Conservation (phyloP, 768 basidiomycete genomes). For the Suillus subluteus region DNA sequence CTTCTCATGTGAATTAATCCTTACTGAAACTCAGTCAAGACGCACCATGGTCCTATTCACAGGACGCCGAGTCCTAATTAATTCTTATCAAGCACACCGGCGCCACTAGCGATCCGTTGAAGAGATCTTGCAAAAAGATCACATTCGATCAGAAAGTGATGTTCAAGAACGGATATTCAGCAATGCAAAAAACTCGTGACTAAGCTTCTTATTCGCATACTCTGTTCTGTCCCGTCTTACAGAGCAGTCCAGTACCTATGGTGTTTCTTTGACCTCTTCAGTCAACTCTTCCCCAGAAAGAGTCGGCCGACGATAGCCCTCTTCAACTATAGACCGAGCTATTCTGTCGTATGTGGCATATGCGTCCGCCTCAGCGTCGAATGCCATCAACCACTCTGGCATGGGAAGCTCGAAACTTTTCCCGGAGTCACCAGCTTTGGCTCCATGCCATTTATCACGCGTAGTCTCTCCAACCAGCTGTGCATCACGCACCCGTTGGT, state of each 20-base stretch:
- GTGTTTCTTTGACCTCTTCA: neutral
- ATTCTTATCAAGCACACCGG: neutral
- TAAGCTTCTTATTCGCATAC: neutral
- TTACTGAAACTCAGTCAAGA: neutral
- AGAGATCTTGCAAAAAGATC: neutral
- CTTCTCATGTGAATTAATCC: neutral
- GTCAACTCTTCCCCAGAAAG: neutral
- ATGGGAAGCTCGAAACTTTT: conserved; percentile 22
- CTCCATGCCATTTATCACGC: conserved; percentile 28
- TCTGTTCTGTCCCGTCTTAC: neutral
- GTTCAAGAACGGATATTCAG: conserved; percentile 1
- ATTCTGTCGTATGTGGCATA: conserved; percentile 24
- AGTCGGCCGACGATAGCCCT: conserved; percentile 28
- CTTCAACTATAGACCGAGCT: conserved; percentile 24
- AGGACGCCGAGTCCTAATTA: neutral
- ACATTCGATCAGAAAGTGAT: neutral
- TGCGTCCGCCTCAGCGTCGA: conserved; percentile 33
- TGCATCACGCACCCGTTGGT: conserved; percentile 27
- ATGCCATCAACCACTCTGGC: conserved; percentile 32
- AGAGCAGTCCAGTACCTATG: neutral
- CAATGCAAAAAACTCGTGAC: neutral
- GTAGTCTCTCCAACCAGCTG: conserved; percentile 30
- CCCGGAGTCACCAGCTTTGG: conserved; percentile 20
- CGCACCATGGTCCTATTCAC: too few relatives aligned
- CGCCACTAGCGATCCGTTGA: neutral